Conservation (phyloP, 2,329 filamentous ascomycete genomes). For the Paracamarosporium sp. region DNA sequence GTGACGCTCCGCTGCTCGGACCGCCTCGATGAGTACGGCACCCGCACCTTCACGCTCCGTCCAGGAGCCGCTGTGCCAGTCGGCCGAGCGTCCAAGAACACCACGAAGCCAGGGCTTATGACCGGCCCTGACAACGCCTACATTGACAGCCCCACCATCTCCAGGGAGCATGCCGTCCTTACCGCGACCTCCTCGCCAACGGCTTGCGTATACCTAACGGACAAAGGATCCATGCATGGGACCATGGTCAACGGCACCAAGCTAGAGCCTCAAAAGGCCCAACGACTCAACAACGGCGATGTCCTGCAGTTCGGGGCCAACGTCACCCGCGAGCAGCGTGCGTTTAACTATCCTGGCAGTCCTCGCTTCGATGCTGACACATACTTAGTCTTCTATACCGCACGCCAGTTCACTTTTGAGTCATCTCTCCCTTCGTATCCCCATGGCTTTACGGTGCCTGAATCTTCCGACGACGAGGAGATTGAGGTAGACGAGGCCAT, state of each 20-base stretch:
- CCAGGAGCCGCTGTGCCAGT: conserved; percentile 40
- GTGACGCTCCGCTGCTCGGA: conserved; percentile 39
- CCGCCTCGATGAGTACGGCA: conserved; percentile 49
- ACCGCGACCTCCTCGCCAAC: conserved; percentile 22
- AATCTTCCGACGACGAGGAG: conserved; percentile 31
- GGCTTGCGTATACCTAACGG: conserved; percentile 56
- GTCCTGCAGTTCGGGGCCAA: conserved; percentile 44
- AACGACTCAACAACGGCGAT: conserved; percentile 39
- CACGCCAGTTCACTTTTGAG: conserved; percentile 40
- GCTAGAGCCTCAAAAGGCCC: conserved; percentile 29
- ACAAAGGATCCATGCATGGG: conserved; percentile 68
- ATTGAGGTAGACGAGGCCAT: conserved; percentile 9
- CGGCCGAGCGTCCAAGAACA: conserved; percentile 52
- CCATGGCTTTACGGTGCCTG: conserved; percentile 42
- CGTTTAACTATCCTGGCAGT: conserved; percentile 6
- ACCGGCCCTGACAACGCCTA: conserved; percentile 64
- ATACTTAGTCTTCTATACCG: conserved; percentile 35
- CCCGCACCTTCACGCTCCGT: conserved; percentile 38
- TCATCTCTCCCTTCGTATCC: conserved; percentile 25
- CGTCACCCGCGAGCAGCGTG: conserved; percentile 44
- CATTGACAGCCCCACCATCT: conserved; percentile 77
- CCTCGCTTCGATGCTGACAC: conserved; percentile 14
- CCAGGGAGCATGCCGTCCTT: conserved; percentile 68
- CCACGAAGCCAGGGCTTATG: conserved; percentile 48
- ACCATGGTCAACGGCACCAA: conserved; percentile 60